These are phyloP conservation scores for Hygrocybe coccinea DNA, from an alignment of 768 basidiomycete species.

Conservation along the genomic window DNA sequence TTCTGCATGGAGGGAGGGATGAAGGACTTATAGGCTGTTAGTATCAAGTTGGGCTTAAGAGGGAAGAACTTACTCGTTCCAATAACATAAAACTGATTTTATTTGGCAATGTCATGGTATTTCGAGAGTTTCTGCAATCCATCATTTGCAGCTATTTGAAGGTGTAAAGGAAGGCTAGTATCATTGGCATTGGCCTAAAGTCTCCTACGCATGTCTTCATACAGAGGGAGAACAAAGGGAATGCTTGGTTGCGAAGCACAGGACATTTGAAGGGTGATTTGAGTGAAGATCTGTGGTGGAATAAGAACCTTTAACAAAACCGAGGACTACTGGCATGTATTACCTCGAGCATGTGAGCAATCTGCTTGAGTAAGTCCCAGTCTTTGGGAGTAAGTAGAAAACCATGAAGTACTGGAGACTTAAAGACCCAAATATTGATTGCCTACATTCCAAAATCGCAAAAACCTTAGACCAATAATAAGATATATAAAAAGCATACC, in stretches of 20 bases:
- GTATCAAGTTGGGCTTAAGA: background rate
- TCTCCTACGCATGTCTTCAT: conserved; percentile 21
- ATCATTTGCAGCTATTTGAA: conserved; percentile 17
- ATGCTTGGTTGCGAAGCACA: conserved; percentile 21
- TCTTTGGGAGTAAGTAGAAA: too few relatives aligned
- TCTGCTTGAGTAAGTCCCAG: too few relatives aligned
- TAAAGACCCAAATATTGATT: conserved; percentile 29
- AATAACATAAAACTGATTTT: conserved; percentile 24
- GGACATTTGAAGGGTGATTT: conserved; percentile 28
- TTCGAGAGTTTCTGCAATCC: conserved; percentile 26
- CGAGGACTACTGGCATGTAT: background rate
- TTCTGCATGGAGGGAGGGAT: conserved; percentile 4
- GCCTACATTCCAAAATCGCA: conserved; percentile 19
- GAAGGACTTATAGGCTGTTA: conserved; percentile 19
- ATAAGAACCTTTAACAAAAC: background rate
- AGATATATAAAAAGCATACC: conserved; percentile 20
- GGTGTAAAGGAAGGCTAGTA: background rate
- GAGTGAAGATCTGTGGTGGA: conserved; percentile 29
- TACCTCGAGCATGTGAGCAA: background rate
- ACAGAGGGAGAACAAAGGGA: conserved; percentile 30
- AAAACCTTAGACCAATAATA: background rate
- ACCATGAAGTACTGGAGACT: conserved; percentile 2
- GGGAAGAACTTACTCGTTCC: conserved; percentile 23
- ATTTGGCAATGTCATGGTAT: conserved; percentile 20
- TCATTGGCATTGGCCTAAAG: conserved; percentile 10